These are phyloP conservation scores for Austroboletus eburneus DNA, from an alignment of 768 basidiomycete species.

Conservation along the genomic window DNA sequence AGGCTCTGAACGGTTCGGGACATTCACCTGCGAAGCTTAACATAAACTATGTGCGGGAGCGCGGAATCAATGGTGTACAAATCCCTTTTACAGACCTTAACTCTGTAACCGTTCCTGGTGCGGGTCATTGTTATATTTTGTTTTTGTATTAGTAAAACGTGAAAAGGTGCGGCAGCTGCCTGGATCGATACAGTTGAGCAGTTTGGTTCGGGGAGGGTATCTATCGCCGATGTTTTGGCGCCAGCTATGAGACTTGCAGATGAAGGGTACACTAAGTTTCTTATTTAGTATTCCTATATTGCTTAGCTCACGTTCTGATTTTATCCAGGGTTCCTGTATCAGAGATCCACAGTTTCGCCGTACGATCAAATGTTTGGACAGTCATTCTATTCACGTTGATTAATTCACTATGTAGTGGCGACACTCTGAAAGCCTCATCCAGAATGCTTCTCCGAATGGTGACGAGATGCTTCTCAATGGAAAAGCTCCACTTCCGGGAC, in stretches of 20 bases:
- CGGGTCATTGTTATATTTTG: background rate
- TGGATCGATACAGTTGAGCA: slow-evolving; percentile 88
- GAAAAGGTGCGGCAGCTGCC: slow-evolving; percentile 81
- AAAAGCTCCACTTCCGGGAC: slow-evolving; percentile 78
- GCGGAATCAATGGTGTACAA: slow-evolving; percentile 59
- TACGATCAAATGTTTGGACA: slow-evolving; percentile 28
- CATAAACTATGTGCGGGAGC: slow-evolving; percentile 64
- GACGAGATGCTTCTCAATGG: slow-evolving; percentile 85
- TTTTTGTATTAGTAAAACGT: slow-evolving; percentile 18
- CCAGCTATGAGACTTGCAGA: slow-evolving; percentile 93
- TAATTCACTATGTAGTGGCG: slow-evolving; percentile 39
- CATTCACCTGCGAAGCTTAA: slow-evolving; percentile 76
- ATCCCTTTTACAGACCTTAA: slow-evolving; percentile 85
- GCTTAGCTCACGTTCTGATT: background rate
- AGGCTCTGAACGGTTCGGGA: slow-evolving; percentile 91
- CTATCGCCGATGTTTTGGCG: slow-evolving; percentile 66
- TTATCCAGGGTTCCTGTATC: slow-evolving; percentile 73
- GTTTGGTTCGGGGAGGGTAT: slow-evolving; percentile 69
- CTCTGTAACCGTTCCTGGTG: slow-evolving; percentile 86
- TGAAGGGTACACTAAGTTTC: slow-evolving; percentile 59
- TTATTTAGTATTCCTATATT: background rate
- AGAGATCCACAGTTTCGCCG: slow-evolving; percentile 66
- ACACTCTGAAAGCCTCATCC: slow-evolving; percentile 59
- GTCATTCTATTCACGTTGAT: background rate
- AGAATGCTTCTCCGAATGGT: slow-evolving; percentile 80